Conservation (phyloP, 2,329 filamentous ascomycete genomes). For the Fusarium piperis region DNA sequence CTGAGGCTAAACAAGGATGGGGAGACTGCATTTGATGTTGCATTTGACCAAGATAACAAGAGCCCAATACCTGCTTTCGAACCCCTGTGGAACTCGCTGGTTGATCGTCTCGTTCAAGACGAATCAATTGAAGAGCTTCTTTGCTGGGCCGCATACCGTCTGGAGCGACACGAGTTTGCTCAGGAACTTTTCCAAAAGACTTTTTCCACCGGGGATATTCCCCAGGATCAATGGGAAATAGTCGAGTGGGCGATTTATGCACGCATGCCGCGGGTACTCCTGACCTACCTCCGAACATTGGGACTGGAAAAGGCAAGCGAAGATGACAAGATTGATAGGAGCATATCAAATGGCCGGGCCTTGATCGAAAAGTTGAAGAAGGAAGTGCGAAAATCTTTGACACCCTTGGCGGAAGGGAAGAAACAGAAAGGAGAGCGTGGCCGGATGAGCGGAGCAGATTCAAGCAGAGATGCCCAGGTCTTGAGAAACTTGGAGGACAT, state of each 20-base stretch:
- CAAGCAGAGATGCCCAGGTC: neutral
- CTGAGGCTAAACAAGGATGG: neutral
- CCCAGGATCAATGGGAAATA: neutral
- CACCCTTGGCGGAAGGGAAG: rapidly evolving
- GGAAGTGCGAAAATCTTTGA: rapidly evolving
- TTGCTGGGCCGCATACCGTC: neutral
- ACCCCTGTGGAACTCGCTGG: rapidly evolving
- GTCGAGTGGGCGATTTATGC: neutral
- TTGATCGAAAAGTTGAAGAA: rapidly evolving
- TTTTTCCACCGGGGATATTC: neutral
- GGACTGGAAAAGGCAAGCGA: rapidly evolving
- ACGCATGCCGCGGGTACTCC: neutral
- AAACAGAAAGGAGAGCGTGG: rapidly evolving
- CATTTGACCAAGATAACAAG: rapidly evolving
- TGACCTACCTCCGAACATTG: neutral
- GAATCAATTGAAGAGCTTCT: neutral
- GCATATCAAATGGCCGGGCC: rapidly evolving
- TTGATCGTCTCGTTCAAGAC: neutral
- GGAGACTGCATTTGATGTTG: neutral
- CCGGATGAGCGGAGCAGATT: rapidly evolving
- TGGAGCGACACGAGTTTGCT: neutral
- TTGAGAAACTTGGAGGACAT: neutral
- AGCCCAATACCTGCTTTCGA: rapidly evolving
- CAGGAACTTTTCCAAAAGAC: rapidly evolving
- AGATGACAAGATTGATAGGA: neutral